These are phyloP conservation scores for Ilyonectria sp. DNA, from an alignment of 2,329 filamentous ascomycete genomes.

Conservation along the genomic window DNA sequence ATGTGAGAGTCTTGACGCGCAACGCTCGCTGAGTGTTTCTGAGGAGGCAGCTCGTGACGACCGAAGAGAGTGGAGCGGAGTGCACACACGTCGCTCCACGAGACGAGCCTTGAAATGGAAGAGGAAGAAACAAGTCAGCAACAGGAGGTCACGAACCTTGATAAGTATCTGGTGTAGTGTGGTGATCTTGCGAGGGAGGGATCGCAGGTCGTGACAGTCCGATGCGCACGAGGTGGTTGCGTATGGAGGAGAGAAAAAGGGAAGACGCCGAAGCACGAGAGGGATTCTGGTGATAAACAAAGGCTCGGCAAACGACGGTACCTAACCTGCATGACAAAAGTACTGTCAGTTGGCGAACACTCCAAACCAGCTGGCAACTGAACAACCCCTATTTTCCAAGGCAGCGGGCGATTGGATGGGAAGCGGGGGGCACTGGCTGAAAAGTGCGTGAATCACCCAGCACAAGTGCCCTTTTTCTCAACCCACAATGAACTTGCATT, in stretches of 20 bases:
- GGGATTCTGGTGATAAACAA: slow-evolving; percentile 16
- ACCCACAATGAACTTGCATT: background rate
- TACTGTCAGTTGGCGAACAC: slow-evolving; percentile 22
- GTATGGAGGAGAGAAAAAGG: background rate
- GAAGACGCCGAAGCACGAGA: background rate
- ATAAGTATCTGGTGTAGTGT: background rate
- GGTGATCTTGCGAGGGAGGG: background rate
- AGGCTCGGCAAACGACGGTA: slow-evolving; percentile 10
- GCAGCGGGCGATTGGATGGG: background rate
- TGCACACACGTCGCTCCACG: background rate
- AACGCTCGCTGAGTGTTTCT: background rate
- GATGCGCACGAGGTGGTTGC: background rate
- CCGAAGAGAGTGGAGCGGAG: background rate
- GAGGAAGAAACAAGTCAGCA: background rate
- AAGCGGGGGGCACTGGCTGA: background rate
- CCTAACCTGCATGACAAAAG: slow-evolving; percentile 8
- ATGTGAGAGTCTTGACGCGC: background rate
- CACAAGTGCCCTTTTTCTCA: background rate
- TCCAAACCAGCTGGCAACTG: slow-evolving; percentile 8
- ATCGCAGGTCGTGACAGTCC: background rate
- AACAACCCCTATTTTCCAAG: slow-evolving; percentile 3
- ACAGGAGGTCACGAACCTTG: slow-evolving; percentile 14
- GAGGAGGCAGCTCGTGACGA: background rate
- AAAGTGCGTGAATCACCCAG: slow-evolving; percentile 14
- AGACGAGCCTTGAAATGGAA: background rate